Conservation (phyloP, 108 stramenopile species). For the Fistulifera solaris region DNA sequence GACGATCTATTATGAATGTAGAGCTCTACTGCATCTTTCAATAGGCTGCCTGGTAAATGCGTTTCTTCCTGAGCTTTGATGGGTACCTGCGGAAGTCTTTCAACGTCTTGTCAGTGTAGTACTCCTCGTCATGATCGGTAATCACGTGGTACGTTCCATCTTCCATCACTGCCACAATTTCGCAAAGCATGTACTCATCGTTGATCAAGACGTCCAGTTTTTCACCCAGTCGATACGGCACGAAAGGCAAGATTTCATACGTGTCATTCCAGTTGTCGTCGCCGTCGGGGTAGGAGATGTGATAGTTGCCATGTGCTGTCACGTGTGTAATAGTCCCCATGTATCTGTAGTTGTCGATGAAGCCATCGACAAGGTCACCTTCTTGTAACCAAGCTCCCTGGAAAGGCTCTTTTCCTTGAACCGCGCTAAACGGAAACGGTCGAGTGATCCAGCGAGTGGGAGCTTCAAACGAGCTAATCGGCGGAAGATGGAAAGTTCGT, state of each 20-base stretch:
- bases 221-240: conserved; percentile 10
- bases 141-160: not conserved
- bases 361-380: conserved; percentile 21
- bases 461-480: no score
- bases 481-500: no score
- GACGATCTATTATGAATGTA: no score
- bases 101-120: not conserved
- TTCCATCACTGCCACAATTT: not conserved
- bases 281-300: conserved; percentile 10
- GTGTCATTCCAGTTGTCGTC: conserved; percentile 1
- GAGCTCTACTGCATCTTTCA: no score
- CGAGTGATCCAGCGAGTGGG: no score
- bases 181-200: not conserved
- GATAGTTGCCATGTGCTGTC: not conserved
- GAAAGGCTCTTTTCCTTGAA: not conserved
- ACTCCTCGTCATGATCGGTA: not conserved
- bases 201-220: not conserved
- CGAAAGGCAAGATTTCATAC: not conserved
- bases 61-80: no score
- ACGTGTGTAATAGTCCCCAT: conserved; percentile 5
- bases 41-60: no score
- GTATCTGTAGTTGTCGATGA: conserved; percentile 5
- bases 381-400: conserved; percentile 7
- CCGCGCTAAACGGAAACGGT: no score
- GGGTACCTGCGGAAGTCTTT: no score